Base-by-base conservation (phyloP, 2,329 filamentous ascomycete species). In the Eurotiales sp. region DNA sequence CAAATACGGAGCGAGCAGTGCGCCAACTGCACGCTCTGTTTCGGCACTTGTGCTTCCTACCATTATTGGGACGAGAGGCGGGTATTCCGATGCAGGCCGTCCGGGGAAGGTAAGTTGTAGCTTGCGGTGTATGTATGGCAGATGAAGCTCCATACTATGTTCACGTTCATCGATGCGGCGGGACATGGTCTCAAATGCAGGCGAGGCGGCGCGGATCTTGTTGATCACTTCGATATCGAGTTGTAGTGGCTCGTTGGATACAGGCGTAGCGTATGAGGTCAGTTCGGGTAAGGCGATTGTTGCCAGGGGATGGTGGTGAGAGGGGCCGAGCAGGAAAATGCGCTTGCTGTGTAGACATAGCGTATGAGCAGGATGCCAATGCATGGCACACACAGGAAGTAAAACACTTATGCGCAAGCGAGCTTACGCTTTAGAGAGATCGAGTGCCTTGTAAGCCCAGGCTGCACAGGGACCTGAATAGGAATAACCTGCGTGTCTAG, bases 141-240 rank as follows among this genome's bases (percentile, higher is more conserved):
- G 78, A 61, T 99, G 93, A 87, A 99, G 95, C 74, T 99, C 93
- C 1, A 97, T 80, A 46, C 89, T 96, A 71, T 99, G 93, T 70
- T 99, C 93, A 4, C 81, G 79, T 55, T 90, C 81, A 63, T 99
- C 93, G 5, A 83, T 76, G 3, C 74, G 62, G 15, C 69, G 71
- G 1, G 80, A 82, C 76, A 96, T 93, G 15, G 61, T 69, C 15
- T 65, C 67, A 52, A 76, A 76, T 42, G 57, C 63, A 44, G 68
- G 52, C 7, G 59, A 65, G n/a, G 63, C 59, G 6, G 57, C 58
- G 32, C 62, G 60, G 10, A 76, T 67, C 47, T 70, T 59, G 22
- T 63, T 51, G 51, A 77, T 74, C 42, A 72, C 63, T 37, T 72
- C 70, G 25, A 64, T 72, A 55, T 74, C 74, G 44, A 74, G 67